These are phyloP conservation scores for Melanomma pulvis-pyrius DNA, from an alignment of 495 filamentous ascomycete species.

Conservation along the genomic window DNA sequence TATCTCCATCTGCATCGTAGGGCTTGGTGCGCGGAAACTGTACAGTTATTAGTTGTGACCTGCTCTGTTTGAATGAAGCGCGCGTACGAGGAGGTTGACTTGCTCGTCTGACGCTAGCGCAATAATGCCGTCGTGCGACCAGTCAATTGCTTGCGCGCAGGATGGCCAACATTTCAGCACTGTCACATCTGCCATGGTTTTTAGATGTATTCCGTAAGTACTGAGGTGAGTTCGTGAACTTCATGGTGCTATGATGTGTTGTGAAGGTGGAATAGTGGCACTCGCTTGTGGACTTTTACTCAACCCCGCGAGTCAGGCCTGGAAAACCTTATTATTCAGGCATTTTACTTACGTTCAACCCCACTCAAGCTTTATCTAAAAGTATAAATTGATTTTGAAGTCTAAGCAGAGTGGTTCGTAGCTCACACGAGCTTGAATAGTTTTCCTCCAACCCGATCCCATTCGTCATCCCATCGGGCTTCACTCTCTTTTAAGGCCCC, in stretches of 20 bases:
- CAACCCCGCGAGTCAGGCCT: slow-evolving; percentile 1
- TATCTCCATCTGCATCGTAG: neutral
- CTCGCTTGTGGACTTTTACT: slow-evolving; percentile 3
- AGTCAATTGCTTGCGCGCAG: slow-evolving; percentile 55
- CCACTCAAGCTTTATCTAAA: neutral
- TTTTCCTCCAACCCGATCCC: slow-evolving; percentile 75
- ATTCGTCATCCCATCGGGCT: slow-evolving; percentile 88
- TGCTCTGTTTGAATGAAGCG: neutral
- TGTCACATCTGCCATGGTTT: slow-evolving; percentile 34
- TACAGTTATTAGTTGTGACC: slow-evolving; percentile 6
- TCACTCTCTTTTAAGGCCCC: slow-evolving; percentile 78
- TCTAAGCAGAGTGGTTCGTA: neutral
- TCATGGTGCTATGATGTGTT: neutral
- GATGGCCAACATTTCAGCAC: slow-evolving; percentile 48
- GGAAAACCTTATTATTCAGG: neutral
- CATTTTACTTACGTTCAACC: neutral
- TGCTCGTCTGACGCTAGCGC: slow-evolving; percentile 62
- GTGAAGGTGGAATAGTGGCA: slow-evolving; percentile 4
- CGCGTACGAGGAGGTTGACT: slow-evolving; percentile 58
- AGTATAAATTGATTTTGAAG: neutral
- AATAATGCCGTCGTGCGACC: slow-evolving; percentile 66
- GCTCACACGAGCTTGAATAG: slow-evolving; percentile 61
- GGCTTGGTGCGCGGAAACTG: slow-evolving; percentile 42
- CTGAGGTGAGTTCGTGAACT: neutral
- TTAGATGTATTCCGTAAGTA: neutral